Evolutionary conservation across 169 alveolate genomes (phyloP).

Genomic region (Eimeria acervulina): DNA sequence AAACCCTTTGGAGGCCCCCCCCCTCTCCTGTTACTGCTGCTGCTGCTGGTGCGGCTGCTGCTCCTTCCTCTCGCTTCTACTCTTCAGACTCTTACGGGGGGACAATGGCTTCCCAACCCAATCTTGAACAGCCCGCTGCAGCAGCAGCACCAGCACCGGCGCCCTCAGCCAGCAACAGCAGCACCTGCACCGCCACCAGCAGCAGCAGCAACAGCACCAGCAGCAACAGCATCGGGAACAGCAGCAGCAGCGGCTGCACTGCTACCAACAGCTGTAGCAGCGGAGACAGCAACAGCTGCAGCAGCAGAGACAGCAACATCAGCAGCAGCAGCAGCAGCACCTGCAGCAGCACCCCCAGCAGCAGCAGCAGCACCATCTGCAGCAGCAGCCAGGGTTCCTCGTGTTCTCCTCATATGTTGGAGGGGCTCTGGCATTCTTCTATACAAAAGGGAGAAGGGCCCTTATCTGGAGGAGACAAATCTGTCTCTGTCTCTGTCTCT

Average conservation of each 20-base stretch:
- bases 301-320: neutral
- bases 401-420: neutral
- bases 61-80: neutral
- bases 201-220: neutral
- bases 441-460: neutral
- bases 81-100: neutral
- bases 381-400: constrained; percentile 1
- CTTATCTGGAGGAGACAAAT: neutral
- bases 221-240: neutral
- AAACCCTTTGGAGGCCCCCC: too few species aligned
- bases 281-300: neutral
- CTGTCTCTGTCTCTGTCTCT: neutral
- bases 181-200: neutral
- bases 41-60: constrained; percentile 26
- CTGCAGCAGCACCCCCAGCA: neutral
- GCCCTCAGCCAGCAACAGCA: neutral
- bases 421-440: neutral
- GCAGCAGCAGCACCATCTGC: neutral
- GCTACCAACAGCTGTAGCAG: too few species aligned
- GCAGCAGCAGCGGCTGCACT: constrained; percentile 15
- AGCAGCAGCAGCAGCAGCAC: neutral
- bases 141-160: constrained; percentile 7
- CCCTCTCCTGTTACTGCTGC: constrained; percentile 14
- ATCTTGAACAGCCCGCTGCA: neutral
- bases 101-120: neutral